Conservation (phyloP, 1,284 basidiomycete species). For the Salmacisia buchloeana region DNA sequence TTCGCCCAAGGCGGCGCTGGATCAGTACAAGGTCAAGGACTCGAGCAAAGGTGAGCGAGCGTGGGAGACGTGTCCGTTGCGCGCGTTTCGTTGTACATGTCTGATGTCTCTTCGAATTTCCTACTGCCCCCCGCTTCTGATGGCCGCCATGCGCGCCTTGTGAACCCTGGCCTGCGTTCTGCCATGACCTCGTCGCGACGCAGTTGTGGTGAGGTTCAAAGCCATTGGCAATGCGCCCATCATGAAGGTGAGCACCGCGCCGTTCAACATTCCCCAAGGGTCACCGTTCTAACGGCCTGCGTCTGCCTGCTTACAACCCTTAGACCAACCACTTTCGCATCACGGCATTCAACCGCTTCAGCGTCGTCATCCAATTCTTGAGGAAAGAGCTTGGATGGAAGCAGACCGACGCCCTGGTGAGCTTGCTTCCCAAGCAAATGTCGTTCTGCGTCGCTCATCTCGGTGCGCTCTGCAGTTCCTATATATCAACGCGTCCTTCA, state of each 20-base stretch:
- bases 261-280: neutral
- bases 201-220: slow-evolving; percentile 95
- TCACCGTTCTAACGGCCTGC: neutral
- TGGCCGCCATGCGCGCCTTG: neutral
- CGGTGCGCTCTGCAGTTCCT: slow-evolving; percentile 65
- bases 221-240: slow-evolving; percentile 97
- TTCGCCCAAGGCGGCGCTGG: slow-evolving; percentile 24
- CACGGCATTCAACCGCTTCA: slow-evolving; percentile 86
- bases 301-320: neutral
- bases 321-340: slow-evolving; percentile 93
- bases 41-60: slow-evolving; percentile 32
- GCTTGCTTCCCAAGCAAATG: slow-evolving; percentile 44
- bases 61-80: neutral
- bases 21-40: slow-evolving; percentile 44
- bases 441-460: neutral
- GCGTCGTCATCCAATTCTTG: slow-evolving; percentile 89
- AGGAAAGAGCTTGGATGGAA: slow-evolving; percentile 86
- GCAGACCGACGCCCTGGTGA: slow-evolving; percentile 75
- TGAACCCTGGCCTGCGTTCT: neutral
- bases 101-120: neutral
- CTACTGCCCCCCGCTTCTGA: neutral
- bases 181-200: no score
- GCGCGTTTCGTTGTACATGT: neutral
- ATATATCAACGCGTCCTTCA: slow-evolving; percentile 96
- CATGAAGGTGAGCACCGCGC: slow-evolving; percentile 62